These are phyloP conservation scores for Hexamita inflata DNA, from an alignment of 208 protist genomes.

Conservation along the genomic window DNA sequence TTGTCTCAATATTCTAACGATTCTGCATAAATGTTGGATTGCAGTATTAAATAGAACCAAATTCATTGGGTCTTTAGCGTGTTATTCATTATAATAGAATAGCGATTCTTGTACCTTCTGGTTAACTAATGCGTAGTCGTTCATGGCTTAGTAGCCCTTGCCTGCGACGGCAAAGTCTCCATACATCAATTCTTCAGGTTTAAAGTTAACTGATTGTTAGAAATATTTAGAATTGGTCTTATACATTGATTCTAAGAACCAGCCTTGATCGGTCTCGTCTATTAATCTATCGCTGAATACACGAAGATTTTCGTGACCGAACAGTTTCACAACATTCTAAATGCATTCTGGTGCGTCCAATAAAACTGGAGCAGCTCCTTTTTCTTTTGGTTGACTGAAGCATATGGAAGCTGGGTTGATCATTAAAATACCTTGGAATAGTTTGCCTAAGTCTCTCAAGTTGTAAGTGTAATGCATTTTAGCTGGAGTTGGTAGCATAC, in stretches of 20 bases:
- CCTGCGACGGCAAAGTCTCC: background rate
- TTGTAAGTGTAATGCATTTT: slow-evolving; percentile 98
- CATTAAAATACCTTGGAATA: slow-evolving; percentile 88
- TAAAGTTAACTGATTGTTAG: too few relatives aligned
- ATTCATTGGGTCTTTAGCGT: slow-evolving; percentile 70
- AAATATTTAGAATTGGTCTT: too few relatives aligned
- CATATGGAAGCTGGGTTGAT: slow-evolving; percentile 66
- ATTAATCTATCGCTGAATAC: slow-evolving; percentile 88
- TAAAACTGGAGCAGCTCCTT: too few relatives aligned
- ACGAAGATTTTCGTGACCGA: slow-evolving; percentile 81
- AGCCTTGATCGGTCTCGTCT: slow-evolving; percentile 65
- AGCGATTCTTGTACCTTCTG: slow-evolving; percentile 66
- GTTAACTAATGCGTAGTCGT: slow-evolving; percentile 60
- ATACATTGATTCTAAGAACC: slow-evolving; percentile 56
- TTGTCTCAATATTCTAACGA: slow-evolving; percentile 77
- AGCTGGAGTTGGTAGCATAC: slow-evolving; percentile 83
- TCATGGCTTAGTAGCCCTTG: slow-evolving; percentile 37
- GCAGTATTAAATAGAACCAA: slow-evolving; percentile 57
- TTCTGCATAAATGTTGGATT: slow-evolving; percentile 72
- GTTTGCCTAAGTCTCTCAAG: slow-evolving; percentile 79
- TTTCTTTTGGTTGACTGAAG: slow-evolving; percentile 51
- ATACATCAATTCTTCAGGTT: slow-evolving; percentile 59
- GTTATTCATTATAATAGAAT: slow-evolving; percentile 72
- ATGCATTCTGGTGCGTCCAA: background rate
- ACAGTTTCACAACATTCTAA: slow-evolving; percentile 66